Evolutionary conservation across 331 rosid genomes (phyloP), one percentile per base, ranked within the genome.

Genomic region (Erythrophleum ivorense): DNA sequence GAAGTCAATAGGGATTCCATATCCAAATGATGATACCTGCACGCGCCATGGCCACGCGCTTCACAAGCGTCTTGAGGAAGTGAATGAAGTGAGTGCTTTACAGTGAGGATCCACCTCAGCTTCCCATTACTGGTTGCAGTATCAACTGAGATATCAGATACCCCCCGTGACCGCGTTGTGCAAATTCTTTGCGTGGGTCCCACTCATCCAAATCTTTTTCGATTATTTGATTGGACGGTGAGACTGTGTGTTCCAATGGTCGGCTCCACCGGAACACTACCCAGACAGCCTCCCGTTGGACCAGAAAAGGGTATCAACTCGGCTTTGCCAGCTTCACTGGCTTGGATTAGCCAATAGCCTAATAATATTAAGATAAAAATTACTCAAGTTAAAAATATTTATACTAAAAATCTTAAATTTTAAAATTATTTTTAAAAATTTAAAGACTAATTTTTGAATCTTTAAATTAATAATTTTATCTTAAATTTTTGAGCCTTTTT

Each of bases 321-420:
- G 9, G 33, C 68, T 62, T 62, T 62, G 38, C 31, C 68, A n/a
- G 68, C 68, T 31, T 60, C n/a, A 60, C 11, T 6, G 70, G 70
- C 70, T 34, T 64, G 71, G 24, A 36, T 36, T 36, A 64, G 70
- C 46, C 46, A 14, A n/a, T 33, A 11, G 62, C 11, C 34, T 19
- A 12, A 19, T 11, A 58, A 12, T 21, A 10, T 5, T 2, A 15
- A 3, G 43, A 31, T 13, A 3, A 38, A 3, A 3, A 38, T 38
- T 38, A 4, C 12, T 62, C 10, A 59, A 38, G 29, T 24, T 24
- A 24, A 24, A 24, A 24, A 24, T 24, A 24, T 24, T 24, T 24
- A 24, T 24, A 24, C 1, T 24, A 24, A 24, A 24, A 24, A 0
- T 24, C 0, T 24, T 24, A 24, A 24, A 0, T 24, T 24, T 24